These are phyloP conservation scores for Mortierella sp. DNA, from an alignment of 371 early-diverging fungal species.

Conservation along the genomic window DNA sequence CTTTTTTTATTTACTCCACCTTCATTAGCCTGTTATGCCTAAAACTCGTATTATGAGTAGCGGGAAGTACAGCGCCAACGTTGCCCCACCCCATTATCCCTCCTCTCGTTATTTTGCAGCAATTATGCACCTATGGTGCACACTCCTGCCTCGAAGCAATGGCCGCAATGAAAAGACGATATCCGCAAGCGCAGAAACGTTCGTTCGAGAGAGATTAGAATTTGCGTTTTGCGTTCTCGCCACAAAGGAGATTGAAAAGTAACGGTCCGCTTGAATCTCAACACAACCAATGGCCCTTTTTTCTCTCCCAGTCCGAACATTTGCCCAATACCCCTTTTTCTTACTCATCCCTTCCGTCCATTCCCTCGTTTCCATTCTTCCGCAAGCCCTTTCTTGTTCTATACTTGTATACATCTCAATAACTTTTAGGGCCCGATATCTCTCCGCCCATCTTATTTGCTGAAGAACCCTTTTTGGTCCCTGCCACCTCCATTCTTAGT, in stretches of 20 bases:
- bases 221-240: background rate
- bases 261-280: conserved; percentile 2
- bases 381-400: background rate
- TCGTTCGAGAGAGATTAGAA: background rate
- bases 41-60: background rate
- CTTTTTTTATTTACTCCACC: background rate
- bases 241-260: conserved; percentile 3
- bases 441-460: background rate
- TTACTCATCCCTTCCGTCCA: background rate
- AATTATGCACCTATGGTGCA: background rate
- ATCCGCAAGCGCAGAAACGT: background rate
- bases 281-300: background rate
- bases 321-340: background rate
- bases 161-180: background rate
- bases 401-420: background rate
- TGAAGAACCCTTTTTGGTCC: background rate
- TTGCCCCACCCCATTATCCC: background rate
- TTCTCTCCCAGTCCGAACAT: background rate
- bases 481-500: background rate
- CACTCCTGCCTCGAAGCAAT: background rate
- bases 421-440: background rate
- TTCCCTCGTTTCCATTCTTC: background rate
- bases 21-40: background rate
- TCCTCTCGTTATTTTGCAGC: background rate
- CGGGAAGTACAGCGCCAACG: background rate